phyloP scores from a whole-genome alignment of 106 monocot genomes.

The Agapanthus africanus region DNA sequence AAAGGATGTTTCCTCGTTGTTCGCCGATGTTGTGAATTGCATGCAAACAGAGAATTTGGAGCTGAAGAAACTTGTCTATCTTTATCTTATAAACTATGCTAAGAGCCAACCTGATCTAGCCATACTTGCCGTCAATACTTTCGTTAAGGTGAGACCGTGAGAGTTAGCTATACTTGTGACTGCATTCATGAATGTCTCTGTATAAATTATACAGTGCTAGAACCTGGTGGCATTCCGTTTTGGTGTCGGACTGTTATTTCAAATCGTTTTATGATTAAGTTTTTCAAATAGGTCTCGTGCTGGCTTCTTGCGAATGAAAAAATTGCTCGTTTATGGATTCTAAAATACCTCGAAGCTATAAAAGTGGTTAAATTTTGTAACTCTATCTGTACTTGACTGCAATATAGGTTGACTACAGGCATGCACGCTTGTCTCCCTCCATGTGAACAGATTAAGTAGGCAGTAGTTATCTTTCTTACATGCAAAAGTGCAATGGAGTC shows the following conservation, averaged over 20 bases:
- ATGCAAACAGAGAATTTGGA: slow-evolving; percentile 99
- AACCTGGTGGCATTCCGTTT: background rate
- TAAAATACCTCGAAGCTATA: no score
- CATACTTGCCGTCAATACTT: slow-evolving; percentile 98
- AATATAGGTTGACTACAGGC: no score
- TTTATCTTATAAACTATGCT: slow-evolving; percentile 99
- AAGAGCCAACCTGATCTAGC: slow-evolving; percentile 99
- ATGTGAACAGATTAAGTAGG: no score
- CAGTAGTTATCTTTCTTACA: no score
- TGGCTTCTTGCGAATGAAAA: background rate
- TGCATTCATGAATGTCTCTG: background rate
- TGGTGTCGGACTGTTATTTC: background rate
- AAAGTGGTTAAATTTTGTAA: no score
- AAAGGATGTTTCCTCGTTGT: slow-evolving; percentile 97
- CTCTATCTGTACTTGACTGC: no score
- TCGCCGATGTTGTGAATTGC: slow-evolving; percentile 99
- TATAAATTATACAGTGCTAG: background rate
- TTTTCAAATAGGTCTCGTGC: background rate
- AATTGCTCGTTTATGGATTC: no score
- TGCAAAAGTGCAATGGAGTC: no score
- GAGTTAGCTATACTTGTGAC: no score
- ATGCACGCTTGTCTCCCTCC: no score
- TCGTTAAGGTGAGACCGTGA: slow-evolving; percentile 89
- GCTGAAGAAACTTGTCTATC: slow-evolving; percentile 96
- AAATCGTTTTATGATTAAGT: background rate